Base-by-base conservation (phyloP, 225 moss, liverwort and hornwort genomes). In the Physcomitrium patens region DNA sequence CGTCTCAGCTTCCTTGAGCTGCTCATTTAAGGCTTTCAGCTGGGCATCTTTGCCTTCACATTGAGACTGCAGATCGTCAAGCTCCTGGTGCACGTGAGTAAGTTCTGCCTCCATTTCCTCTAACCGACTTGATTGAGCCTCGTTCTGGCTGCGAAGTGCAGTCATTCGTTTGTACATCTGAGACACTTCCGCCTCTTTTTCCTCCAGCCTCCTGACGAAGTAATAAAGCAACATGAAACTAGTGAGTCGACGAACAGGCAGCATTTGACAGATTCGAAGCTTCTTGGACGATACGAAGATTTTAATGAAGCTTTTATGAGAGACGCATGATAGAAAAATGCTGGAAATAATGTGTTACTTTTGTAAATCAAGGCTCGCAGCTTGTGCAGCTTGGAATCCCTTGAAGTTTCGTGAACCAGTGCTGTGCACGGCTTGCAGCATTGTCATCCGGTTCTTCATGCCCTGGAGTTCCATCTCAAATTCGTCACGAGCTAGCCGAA, bases 371-470 rank as follows among this genome's bases (percentile, higher is more conserved):
- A 88, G 76, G 24, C 85, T 85, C 42, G 85, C 85, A 41, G 85
- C 80, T 76, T 88, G 88, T 19, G 88, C 88, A 70, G 83, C 88
- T 80, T 88, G 88, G 27, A 88, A 88, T 37, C 88, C 82, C 73
- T 85, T 88, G 56, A 85, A 80, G 63, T 82, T 88, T 22, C 88
- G 76, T 0, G 88, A 76, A 1, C 85, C 85, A 23, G 88, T 85
- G 63, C 88, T 85, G 24, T 85, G 85, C 13, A 88, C 85, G 26
- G 85, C 88, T 78, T 88, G 88, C 70, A 88, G 68, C 88, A 88
- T 85, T 56, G 73, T 72, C 88, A 88, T 85, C 60, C 80, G 88
- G 47, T 81, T 88, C 76, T 80, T 88, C 85, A 85, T 85, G 67
- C 88, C 88, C 24, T 81, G 78, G 10, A 88, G 83, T 76, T 88